Conservation (phyloP, 768 basidiomycete species). For the Hypsizygus marmoreus region DNA sequence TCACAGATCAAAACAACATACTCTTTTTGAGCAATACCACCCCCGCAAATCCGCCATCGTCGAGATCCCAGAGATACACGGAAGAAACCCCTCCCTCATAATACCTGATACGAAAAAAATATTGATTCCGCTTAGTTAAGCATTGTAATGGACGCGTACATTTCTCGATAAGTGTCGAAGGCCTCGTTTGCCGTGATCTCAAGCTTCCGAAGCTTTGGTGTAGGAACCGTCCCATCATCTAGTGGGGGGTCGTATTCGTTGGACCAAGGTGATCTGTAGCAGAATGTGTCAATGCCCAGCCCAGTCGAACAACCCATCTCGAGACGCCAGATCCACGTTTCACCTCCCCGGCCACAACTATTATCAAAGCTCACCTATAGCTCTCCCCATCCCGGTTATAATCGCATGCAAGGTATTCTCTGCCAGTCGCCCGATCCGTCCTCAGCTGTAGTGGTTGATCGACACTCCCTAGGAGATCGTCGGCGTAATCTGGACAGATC, state of each 20-base stretch:
- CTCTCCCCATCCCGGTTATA: slow-evolving; percentile 93
- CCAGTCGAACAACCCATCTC: neutral
- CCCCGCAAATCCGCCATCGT: slow-evolving; percentile 95
- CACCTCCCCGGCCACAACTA: neutral
- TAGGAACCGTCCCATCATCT: slow-evolving; percentile 87
- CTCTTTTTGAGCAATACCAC: slow-evolving; percentile 96
- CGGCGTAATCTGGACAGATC: slow-evolving; percentile 90
- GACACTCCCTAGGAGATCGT: slow-evolving; percentile 92
- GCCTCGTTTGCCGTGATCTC: slow-evolving; percentile 95
- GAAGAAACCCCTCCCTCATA: slow-evolving; percentile 98
- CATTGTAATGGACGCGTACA: slow-evolving; percentile 52
- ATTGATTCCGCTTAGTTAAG: neutral
- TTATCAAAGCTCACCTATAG: slow-evolving; percentile 60
- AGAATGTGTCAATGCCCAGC: slow-evolving; percentile 6
- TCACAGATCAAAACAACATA: slow-evolving; percentile 36
- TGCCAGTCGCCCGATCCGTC: slow-evolving; percentile 78
- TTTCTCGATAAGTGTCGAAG: slow-evolving; percentile 95
- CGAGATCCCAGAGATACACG: slow-evolving; percentile 97
- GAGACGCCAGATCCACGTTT: neutral
- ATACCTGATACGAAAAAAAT: slow-evolving; percentile 55
- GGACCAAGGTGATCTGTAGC: slow-evolving; percentile 93
- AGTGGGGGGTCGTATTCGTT: slow-evolving; percentile 93
- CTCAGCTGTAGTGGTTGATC: slow-evolving; percentile 89
- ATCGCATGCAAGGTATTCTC: slow-evolving; percentile 91
- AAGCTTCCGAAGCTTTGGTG: slow-evolving; percentile 81